phyloP scores from a whole-genome alignment of 2,329 filamentous ascomycete genomes.

The Aspergillus phoenicis region DNA sequence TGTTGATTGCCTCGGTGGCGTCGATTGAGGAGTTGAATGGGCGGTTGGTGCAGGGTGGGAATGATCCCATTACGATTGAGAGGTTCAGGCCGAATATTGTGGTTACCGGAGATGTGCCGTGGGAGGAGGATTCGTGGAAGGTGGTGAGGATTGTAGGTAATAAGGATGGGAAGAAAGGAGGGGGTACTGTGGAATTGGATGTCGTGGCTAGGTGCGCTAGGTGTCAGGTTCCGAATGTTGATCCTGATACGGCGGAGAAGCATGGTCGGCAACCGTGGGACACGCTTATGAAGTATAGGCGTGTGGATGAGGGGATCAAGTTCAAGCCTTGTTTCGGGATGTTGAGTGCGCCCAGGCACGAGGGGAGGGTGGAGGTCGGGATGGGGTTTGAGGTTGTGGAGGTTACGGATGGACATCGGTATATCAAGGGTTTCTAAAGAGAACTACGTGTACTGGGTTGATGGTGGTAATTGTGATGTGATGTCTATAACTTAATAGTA shows the following conservation, averaged over 20 bases:
- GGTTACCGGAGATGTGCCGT: slow-evolving; percentile 57
- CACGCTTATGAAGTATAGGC: slow-evolving; percentile 61
- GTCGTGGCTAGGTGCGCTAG: slow-evolving; percentile 62
- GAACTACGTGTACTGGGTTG: not conserved
- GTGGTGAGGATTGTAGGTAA: slow-evolving; percentile 44
- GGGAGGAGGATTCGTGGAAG: slow-evolving; percentile 68
- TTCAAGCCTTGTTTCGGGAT: slow-evolving; percentile 70
- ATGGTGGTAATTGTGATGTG: not conserved
- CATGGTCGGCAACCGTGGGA: slow-evolving; percentile 64
- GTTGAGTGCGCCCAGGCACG: slow-evolving; percentile 61
- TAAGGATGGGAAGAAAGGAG: not conserved
- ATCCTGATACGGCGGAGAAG: slow-evolving; percentile 63
- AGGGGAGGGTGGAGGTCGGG: slow-evolving; percentile 59
- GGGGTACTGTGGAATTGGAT: slow-evolving; percentile 50
- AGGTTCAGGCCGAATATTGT: slow-evolving; percentile 67
- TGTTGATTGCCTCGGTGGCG: slow-evolving; percentile 58
- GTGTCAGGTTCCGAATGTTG: slow-evolving; percentile 67
- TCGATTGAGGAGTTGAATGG: slow-evolving; percentile 62
- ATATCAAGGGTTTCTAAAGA: slow-evolving; percentile 46
- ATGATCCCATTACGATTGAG: slow-evolving; percentile 59
- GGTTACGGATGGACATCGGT: slow-evolving; percentile 60
- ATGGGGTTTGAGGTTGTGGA: slow-evolving; percentile 61
- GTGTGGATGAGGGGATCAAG: slow-evolving; percentile 62
- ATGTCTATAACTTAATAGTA: too few species aligned
- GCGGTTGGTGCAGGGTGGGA: slow-evolving; percentile 48